A percentile compares a stretch with the other conserved stretches of the same genome.
phyloP scores from a whole-genome alignment of 805 yeast species.

The Metschnikowia orientalis region DNA sequence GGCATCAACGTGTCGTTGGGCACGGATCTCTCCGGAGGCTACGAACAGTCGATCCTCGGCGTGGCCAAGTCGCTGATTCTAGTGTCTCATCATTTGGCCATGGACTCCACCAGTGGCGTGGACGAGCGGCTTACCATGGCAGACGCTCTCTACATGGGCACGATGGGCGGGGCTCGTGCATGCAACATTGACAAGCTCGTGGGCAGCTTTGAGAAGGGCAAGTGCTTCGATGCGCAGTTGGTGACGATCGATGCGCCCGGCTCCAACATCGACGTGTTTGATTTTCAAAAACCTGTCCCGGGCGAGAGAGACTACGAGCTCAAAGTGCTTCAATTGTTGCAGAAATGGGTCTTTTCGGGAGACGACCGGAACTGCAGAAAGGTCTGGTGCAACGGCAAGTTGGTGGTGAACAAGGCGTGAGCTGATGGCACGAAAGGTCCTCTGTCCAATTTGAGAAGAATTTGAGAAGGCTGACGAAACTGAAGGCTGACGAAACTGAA shows the following conservation, averaged over 20 bases:
- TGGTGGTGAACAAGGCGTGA: constrained; percentile 51
- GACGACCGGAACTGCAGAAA: constrained; percentile 82
- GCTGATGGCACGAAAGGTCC: too few relatives aligned
- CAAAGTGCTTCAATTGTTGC: constrained; percentile 54
- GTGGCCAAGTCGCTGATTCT: constrained; percentile 32
- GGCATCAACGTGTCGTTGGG: constrained; percentile 71
- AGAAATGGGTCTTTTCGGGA: constrained; percentile 90
- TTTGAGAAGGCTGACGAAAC: too few relatives aligned
- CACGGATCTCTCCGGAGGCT: constrained; percentile 42
- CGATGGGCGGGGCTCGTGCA: constrained; percentile 85
- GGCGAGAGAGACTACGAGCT: constrained; percentile 14
- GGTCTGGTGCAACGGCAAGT: constrained; percentile 81
- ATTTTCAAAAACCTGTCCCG: constrained; percentile 55
- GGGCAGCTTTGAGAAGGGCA: constrained; percentile 75
- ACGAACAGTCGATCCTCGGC: constrained; percentile 36
- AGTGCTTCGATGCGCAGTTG: constrained; percentile 78
- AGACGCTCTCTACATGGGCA: constrained; percentile 77
- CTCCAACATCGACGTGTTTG: constrained; percentile 70
- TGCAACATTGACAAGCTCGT: constrained; percentile 51
- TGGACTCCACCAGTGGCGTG: constrained; percentile 15
- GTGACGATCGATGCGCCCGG: constrained; percentile 53
- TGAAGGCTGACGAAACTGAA: too few relatives aligned
- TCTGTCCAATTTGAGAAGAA: too few relatives aligned
- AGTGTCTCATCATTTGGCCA: constrained; percentile 39
- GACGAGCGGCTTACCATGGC: constrained; percentile 20